These are phyloP conservation scores for Beauveria varroae DNA, from an alignment of 2,329 filamentous ascomycete species.

Conservation along the genomic window DNA sequence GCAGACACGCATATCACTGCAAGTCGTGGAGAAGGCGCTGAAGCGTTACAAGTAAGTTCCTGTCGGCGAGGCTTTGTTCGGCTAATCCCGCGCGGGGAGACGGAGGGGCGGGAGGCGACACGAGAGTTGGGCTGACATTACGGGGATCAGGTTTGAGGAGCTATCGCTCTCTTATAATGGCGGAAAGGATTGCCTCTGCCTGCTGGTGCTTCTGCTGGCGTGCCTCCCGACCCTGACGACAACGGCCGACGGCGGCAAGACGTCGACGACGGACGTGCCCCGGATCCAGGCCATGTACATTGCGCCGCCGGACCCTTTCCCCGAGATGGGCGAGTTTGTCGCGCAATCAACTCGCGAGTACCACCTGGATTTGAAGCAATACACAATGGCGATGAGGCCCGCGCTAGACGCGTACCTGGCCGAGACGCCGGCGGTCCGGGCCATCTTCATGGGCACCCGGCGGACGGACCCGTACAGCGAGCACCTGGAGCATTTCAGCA, in stretches of 20 bases:
- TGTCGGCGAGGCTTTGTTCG: constrained; percentile 1
- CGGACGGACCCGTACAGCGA: constrained; percentile 88
- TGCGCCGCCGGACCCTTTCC: constrained; percentile 74
- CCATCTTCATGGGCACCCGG: constrained; percentile 54
- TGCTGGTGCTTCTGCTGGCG: constrained; percentile 79
- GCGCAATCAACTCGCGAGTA: constrained; percentile 57
- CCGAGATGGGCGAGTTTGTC: constrained; percentile 82
- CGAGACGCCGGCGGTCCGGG: constrained; percentile 59
- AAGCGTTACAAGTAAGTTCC: constrained; percentile 60
- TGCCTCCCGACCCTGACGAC: constrained; percentile 32
- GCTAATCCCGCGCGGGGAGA: background rate
- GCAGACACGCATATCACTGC: constrained; percentile 66
- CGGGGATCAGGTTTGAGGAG: constrained; percentile 53
- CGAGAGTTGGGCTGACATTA: background rate
- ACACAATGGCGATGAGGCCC: constrained; percentile 70
- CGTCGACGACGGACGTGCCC: constrained; percentile 10
- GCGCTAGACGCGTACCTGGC: constrained; percentile 72
- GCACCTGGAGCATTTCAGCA: constrained; percentile 71
- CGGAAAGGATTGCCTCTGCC: constrained; percentile 93
- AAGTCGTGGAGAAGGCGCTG: constrained; percentile 68
- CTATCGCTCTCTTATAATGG: constrained; percentile 94
- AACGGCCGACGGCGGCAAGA: constrained; percentile 11
- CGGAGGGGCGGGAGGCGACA: background rate
- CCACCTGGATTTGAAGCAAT: constrained; percentile 67
- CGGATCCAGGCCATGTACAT: constrained; percentile 79